A percentile compares a stretch with the other conserved stretches of the same genome.
Evolutionary conservation across 192 early-diverging fungal genomes (phyloP).

Genomic region (Coemansia sp.): DNA sequence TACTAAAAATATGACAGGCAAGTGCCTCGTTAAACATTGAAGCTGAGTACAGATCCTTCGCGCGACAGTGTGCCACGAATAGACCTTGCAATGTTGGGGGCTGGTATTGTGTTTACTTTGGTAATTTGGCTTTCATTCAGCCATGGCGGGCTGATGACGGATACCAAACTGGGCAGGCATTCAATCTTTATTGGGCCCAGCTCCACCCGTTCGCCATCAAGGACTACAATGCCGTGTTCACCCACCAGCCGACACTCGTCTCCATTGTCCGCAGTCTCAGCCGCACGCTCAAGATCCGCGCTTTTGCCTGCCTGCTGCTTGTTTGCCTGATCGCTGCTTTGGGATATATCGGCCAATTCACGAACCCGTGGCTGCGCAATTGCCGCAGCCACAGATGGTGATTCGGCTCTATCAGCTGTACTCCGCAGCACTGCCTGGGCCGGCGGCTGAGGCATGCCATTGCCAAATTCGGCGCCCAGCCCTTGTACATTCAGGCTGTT

Average conservation of each 20-base stretch:
- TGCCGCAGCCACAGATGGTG: neutral
- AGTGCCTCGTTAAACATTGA: slow-evolving; percentile 16
- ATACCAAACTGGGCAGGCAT: slow-evolving; percentile 39
- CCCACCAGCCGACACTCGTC: slow-evolving; percentile 38
- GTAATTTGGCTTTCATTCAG: slow-evolving; percentile 33
- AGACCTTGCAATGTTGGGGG: slow-evolving; percentile 22
- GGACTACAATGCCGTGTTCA: slow-evolving; percentile 48
- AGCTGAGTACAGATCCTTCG: slow-evolving; percentile 43
- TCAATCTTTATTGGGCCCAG: slow-evolving; percentile 54
- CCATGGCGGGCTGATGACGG: slow-evolving; percentile 46
- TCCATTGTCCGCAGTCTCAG: neutral
- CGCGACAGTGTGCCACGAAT: slow-evolving; percentile 43
- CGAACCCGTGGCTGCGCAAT: neutral
- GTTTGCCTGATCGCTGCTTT: neutral
- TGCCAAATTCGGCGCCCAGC: neutral
- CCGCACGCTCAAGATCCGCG: neutral
- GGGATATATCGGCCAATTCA: neutral
- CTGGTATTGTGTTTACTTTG: slow-evolving; percentile 25
- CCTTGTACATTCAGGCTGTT: slow-evolving; percentile 35
- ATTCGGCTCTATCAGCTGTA: neutral
- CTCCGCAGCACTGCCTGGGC: neutral
- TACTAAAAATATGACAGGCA: neutral
- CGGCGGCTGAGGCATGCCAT: neutral
- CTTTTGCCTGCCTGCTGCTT: neutral
- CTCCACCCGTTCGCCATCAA: slow-evolving; percentile 54